Evolutionary conservation across 2,329 filamentous ascomycete species (phyloP), one percentile per base, ranked within the genome.

Genomic region (Malbranchea zuffiana): DNA sequence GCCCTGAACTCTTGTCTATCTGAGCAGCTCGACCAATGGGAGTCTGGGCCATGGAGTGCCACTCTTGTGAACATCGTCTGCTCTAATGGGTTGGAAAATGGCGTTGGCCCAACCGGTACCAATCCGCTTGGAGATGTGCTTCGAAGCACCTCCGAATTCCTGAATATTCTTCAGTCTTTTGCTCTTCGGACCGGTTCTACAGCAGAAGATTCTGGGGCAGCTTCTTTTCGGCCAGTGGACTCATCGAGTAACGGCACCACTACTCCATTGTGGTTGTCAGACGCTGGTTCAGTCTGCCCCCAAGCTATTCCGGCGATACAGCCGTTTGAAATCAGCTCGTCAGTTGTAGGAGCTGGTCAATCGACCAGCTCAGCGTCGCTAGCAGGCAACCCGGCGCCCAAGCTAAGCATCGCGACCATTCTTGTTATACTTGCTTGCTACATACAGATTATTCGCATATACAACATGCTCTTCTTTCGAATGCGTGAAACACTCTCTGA

Each of bases 361-460:
- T 11, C 24, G 11, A 7, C 24, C 3, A 11, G 24, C 24, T 26
- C 24, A 13, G 24, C 6, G 6, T 26, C 24, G 24, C 11, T 26
- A 11, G 24, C 24, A 11, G 24, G 7, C 7, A 26, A 11, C 3
- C 11, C 24, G 24, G 13, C 13, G 7, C 31, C 31, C 10, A 25
- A 13, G n/a, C 12, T 33, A 15, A 23, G 25, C n/a, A 33, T 13
- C 20, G 16, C 31, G 18, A 33, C 31, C n/a, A 24, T 33, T 23
- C 31, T 33, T 12, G 20, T 33, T 33, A 23, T 33, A 16, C n/a
- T 24, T 12, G 31, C 31, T 5, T 33, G 20, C 12, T 24, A 33
- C 19, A 24, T 24, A 2, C 31, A 33, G 18, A 33, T 33, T 19
- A 33, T 33, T 4, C 31, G 20, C 11, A 13, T 33, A 24, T 33